Base-by-base conservation (phyloP, 1,284 basidiomycete species). In the Anthracocystis walkeri region DNA sequence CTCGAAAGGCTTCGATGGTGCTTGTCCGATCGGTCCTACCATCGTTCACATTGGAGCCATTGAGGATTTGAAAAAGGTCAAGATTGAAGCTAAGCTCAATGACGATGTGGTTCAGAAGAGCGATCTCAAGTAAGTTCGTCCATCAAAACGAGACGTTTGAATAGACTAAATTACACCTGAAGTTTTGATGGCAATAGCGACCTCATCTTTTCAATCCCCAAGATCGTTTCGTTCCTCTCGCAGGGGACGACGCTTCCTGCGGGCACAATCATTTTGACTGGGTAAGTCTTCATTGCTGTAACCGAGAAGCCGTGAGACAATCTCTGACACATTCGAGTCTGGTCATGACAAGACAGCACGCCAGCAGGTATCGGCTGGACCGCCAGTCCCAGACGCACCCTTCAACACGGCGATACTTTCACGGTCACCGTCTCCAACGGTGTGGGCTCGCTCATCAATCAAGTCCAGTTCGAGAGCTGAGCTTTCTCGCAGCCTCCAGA, bases 391-490 rank as follows among this genome's bases (percentile, higher is more conserved):
- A 77, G 71, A 23, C 60, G 66, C 10, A 75, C 80, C 10, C 78
- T 87, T 8, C 71, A 82, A 38, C 75, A 86, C 29, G 86, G 86
- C 20, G 86, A 86, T 64, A 84, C 84, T 57, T 87, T 87, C 76
- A 63, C 83, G 16, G 86, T 88, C 10, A 70, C 64, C 18, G 77
- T 87, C 11, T 84, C 83, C 20, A 81, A 85, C 50, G 86, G 86
- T 5, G 84, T 87, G 2, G 87, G 87, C 0, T 86, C 86, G 14
- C 76, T 87, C 29, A 84, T 88, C 80, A 88, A 87, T 76, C 79
- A 84, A 72, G 82, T 87, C 35, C 82, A 75, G 7, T 78, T 82
- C 58, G 86, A 87, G 38, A 83, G 11, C 4, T 53, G 41, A 38
- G 6, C 33, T 23, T 49, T 20, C 35, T 38, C 35, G 16, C 35